Evolutionary conservation across 306 rosid genomes (phyloP), one percentile per base, ranked within the genome.

Genomic region (Fragaria vesca): DNA sequence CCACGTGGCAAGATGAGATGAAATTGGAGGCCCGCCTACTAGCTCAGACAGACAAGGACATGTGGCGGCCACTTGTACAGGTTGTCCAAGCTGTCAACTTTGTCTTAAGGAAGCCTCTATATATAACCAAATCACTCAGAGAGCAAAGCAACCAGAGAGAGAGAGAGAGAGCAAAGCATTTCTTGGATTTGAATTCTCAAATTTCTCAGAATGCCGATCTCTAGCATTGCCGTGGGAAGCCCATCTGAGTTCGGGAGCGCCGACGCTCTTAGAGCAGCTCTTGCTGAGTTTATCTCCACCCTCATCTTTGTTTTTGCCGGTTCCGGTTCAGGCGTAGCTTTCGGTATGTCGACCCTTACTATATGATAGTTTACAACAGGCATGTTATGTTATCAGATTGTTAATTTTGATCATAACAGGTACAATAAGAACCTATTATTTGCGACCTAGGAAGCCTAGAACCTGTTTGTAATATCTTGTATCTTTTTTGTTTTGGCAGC

Each of bases 321-420:
- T 2, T 90, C 89, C 75, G 97, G 97, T 78, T 87, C 90, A 15
- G 95, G 95, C 76, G 81, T 88, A 86, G 95, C 95, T 28, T 92
- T 76, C 74, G 86, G 97, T 91, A 32, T 3, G 36, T 32, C 36
- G 36, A 32, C 36, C 36, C 4, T 32, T 1, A 28, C 30, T 28
- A 28, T 28, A 28, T 1, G 30, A 28, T 28, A 28, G 30, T 38
- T 38, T 38, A 38, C 42, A 12, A 21, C 6, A 20, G 3, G 5
- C 6, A 60, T 60, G 18, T 26, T 36, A 6, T 67, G 13, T 42
- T 38, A 10, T 67, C 8, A 40, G 0, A 69, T 2, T 68, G 20
- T 8, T 13, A 8, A 74, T 40, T 4, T 1, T 0, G 4, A 71
- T 24, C 4, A 32, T 4, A 12, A 60, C 65, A 58, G 0, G 12